These are phyloP conservation scores for Dissophora globulifera DNA, from an alignment of 192 early-diverging fungal genomes.

Conservation along the genomic window DNA sequence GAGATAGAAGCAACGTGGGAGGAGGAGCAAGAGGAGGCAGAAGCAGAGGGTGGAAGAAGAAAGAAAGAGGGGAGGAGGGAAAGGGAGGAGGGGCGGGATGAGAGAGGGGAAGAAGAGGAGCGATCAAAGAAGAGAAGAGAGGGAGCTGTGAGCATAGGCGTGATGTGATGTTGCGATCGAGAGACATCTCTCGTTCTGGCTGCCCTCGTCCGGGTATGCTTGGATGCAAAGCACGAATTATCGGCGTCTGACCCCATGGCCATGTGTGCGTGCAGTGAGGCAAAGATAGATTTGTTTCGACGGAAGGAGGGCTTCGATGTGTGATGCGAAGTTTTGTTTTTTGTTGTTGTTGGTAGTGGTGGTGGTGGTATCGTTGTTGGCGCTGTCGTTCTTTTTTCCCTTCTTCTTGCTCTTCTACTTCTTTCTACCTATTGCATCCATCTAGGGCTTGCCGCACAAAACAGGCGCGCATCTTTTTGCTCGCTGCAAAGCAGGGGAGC, in stretches of 20 bases:
- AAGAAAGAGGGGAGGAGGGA: neutral
- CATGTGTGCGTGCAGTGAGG: neutral
- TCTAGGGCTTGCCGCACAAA: too few species aligned
- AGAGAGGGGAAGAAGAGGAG: neutral
- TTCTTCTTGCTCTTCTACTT: neutral
- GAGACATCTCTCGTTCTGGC: too few species aligned
- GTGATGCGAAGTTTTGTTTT: slow-evolving; percentile 4
- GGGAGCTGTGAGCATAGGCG: neutral
- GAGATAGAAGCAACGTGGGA: neutral
- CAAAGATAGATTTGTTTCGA: neutral
- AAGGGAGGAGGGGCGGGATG: neutral
- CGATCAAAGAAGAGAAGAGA: slow-evolving; percentile 3
- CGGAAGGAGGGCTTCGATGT: neutral
- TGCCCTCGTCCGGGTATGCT: too few species aligned
- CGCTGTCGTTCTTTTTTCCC: neutral
- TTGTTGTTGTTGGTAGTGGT: neutral
- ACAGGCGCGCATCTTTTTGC: too few species aligned
- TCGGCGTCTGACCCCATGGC: slow-evolving; percentile 12
- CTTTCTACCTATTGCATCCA: too few species aligned
- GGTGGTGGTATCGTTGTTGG: too few species aligned
- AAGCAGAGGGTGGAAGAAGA: neutral
- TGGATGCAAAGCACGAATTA: too few species aligned
- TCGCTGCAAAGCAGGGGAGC: too few species aligned
- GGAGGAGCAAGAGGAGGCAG: neutral
- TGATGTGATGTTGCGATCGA: neutral